phyloP scores from a whole-genome alignment of 352 stramenopile genomes.

The Globisporangium carolinianum region DNA sequence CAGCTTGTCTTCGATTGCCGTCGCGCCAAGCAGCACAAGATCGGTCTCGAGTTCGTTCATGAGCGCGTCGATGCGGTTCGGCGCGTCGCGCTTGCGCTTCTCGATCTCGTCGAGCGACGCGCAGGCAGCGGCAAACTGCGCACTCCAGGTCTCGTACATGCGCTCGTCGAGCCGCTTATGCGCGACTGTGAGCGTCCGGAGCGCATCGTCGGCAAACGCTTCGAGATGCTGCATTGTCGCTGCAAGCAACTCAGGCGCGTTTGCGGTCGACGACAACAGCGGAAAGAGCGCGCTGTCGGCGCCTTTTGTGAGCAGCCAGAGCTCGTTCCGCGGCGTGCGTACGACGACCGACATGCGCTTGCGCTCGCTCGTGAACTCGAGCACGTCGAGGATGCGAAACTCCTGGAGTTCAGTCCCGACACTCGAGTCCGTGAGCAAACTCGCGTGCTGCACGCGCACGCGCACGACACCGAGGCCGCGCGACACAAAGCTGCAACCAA shows the following conservation, averaged over 20 bases:
- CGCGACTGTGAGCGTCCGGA: slow-evolving; percentile 75
- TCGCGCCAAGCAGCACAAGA: slow-evolving; percentile 88
- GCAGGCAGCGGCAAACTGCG: slow-evolving; percentile 39
- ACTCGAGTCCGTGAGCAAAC: background rate
- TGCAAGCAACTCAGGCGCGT: slow-evolving; percentile 15
- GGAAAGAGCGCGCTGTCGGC: slow-evolving; percentile 83
- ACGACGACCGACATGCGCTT: slow-evolving; percentile 98
- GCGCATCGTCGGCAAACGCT: slow-evolving; percentile 62
- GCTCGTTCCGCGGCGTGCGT: slow-evolving; percentile 35
- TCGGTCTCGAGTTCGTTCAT: slow-evolving; percentile 45
- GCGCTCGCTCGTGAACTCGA: slow-evolving; percentile 88
- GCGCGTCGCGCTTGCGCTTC: slow-evolving; percentile 29
- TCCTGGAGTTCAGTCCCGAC: background rate
- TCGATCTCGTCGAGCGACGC: slow-evolving; percentile 24
- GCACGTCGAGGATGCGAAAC: slow-evolving; percentile 71
- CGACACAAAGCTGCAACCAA: background rate
- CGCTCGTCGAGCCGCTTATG: slow-evolving; percentile 28
- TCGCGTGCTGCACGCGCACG: background rate
- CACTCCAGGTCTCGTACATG: slow-evolving; percentile 50
- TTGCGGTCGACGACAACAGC: slow-evolving; percentile 19
- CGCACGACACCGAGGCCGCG: slow-evolving; percentile 31
- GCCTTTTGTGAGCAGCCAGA: slow-evolving; percentile 74
- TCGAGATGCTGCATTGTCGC: slow-evolving; percentile 31
- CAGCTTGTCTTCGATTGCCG: slow-evolving; percentile 95
- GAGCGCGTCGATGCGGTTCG: slow-evolving; percentile 47